A percentile compares a stretch with the other conserved stretches of the same genome.
Evolutionary conservation across 2,329 filamentous ascomycete species (phyloP).

Genomic region (Cytospora chrysosperma): DNA sequence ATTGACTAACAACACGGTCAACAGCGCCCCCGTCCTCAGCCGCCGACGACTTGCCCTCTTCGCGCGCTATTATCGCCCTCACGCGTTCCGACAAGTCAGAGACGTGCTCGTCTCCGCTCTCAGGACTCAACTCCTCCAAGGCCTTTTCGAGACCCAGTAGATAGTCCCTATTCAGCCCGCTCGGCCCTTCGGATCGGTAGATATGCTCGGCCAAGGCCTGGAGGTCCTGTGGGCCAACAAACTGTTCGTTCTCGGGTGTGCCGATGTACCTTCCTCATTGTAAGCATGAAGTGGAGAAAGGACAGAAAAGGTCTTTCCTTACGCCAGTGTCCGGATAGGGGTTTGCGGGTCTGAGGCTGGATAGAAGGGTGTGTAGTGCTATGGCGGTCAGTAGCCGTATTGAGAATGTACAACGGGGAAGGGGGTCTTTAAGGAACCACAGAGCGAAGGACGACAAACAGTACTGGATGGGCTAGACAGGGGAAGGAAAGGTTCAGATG

Average conservation of each 20-base stretch:
- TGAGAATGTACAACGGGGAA: neutral
- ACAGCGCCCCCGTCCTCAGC: conserved; percentile 24
- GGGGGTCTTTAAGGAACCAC: neutral
- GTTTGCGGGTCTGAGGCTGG: conserved; percentile 41
- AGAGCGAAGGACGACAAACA: neutral
- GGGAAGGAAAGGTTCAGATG: neutral
- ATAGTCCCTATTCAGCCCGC: conserved; percentile 89
- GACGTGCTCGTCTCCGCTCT: conserved; percentile 81
- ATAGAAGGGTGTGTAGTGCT: conserved; percentile 81
- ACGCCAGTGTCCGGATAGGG: conserved; percentile 22
- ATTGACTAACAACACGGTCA: conserved; percentile 3
- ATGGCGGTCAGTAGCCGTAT: neutral
- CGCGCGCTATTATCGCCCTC: conserved; percentile 54
- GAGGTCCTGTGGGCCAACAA: conserved; percentile 79
- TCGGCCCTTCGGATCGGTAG: conserved; percentile 71
- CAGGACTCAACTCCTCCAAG: conserved; percentile 68
- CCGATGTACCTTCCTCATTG: too few relatives aligned
- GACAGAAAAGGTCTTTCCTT: too few relatives aligned
- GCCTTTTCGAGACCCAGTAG: conserved; percentile 76
- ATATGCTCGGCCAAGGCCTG: conserved; percentile 80
- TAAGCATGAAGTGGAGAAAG: too few relatives aligned
- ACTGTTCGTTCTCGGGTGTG: conserved; percentile 89
- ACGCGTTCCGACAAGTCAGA: conserved; percentile 76
- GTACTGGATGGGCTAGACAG: neutral
- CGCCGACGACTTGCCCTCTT: conserved; percentile 26